Conservation (phyloP, 495 filamentous ascomycete genomes). For the Daldinia concentrica region DNA sequence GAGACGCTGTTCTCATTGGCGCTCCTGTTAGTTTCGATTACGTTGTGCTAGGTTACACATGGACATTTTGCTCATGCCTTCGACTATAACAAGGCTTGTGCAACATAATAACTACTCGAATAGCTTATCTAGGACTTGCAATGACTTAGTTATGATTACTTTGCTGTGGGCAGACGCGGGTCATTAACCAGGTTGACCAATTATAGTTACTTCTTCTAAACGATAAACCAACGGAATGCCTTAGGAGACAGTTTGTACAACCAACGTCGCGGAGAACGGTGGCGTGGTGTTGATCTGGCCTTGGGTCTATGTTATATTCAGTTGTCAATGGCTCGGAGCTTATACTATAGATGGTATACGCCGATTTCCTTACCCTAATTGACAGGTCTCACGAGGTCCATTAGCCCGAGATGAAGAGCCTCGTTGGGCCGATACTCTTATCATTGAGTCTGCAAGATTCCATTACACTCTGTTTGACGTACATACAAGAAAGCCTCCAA, state of each 20-base stretch:
- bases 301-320: not conserved
- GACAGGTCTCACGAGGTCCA: not conserved
- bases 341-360: not conserved
- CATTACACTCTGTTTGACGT: not conserved
- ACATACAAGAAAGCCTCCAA: not conserved
- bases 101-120: not conserved
- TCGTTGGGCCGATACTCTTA: not conserved
- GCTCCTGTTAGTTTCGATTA: not conserved
- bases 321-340: not conserved
- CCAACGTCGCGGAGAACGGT: not conserved
- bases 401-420: not conserved
- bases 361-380: not conserved
- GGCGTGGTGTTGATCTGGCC: not conserved
- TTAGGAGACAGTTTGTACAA: not conserved
- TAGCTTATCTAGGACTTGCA: not conserved
- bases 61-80: not conserved
- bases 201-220: not conserved
- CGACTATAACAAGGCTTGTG: not conserved
- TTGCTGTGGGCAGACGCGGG: not conserved
- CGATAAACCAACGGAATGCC: not conserved
- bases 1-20: not conserved
- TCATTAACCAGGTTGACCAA: not conserved
- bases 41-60: not conserved
- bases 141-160: not conserved
- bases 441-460: not conserved